Percentiles rank a stretch among this genome's conserved stretches.
Conservation (phyloP, 495 filamentous ascomycete species). For the Aspergillus funiculosus region DNA sequence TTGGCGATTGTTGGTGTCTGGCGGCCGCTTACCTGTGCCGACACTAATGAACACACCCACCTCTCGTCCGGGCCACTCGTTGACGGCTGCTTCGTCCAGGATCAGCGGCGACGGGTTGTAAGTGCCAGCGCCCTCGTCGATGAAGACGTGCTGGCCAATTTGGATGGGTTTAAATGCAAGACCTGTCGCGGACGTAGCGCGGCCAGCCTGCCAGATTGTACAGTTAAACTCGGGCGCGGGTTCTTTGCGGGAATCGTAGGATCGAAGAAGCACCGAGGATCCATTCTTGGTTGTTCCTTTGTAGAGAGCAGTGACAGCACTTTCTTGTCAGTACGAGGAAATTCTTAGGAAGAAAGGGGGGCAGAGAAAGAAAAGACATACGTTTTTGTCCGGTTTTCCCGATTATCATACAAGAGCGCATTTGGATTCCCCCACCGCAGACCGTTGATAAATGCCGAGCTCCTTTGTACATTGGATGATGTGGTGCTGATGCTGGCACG, state of each 20-base stretch:
- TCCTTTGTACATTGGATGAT: constrained; percentile 26
- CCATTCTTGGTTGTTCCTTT: constrained; percentile 66
- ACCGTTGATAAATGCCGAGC: constrained; percentile 39
- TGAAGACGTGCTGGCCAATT: constrained; percentile 86
- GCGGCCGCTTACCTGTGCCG: constrained; percentile 83
- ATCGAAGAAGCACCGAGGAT: constrained; percentile 68
- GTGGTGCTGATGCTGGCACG: constrained; percentile 41
- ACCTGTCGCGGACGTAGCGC: constrained; percentile 87
- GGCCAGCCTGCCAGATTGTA: constrained; percentile 91
- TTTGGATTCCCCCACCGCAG: constrained; percentile 53
- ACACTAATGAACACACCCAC: constrained; percentile 86
- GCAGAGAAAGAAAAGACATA: constrained; percentile 44
- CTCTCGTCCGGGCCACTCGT: constrained; percentile 91
- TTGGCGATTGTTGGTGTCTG: constrained; percentile 58
- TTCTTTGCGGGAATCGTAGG: constrained; percentile 91
- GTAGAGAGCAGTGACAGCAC: constrained; percentile 86
- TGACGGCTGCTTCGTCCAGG: constrained; percentile 82
- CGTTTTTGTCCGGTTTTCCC: constrained; percentile 89
- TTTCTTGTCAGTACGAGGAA: too few species aligned
- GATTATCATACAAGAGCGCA: constrained; percentile 68
- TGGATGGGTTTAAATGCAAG: constrained; percentile 94
- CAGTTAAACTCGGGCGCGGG: constrained; percentile 83
- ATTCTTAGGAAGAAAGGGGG: too few species aligned
- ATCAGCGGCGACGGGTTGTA: constrained; percentile 85
- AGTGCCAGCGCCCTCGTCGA: constrained; percentile 85